Conservation (phyloP, 2,329 filamentous ascomycete genomes). For the Clonostachys sp. region DNA sequence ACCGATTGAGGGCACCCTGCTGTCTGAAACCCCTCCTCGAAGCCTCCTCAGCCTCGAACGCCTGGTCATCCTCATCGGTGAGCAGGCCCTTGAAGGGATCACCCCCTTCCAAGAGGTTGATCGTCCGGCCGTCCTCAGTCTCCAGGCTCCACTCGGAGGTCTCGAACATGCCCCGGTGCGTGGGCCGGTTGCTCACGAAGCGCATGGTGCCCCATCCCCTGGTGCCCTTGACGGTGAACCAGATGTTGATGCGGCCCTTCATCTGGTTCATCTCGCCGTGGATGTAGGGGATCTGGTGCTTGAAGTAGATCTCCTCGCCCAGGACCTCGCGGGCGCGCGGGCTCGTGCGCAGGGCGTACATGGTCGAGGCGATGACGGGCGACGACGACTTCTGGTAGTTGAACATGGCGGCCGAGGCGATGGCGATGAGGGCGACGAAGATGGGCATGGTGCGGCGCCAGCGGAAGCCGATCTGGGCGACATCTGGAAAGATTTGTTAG, state of each 20-base stretch:
- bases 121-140: conserved; percentile 50
- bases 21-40: conserved; percentile 48
- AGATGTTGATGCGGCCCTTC: conserved; percentile 84
- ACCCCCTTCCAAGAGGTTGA: conserved; percentile 70
- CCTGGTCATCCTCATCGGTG: conserved; percentile 31
- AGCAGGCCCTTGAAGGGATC: conserved; percentile 62
- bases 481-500: conserved; percentile 18
- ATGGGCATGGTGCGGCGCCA: conserved; percentile 75
- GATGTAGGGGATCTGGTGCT: conserved; percentile 77
- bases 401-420: conserved; percentile 83
- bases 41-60: conserved; percentile 21
- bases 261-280: conserved; percentile 87
- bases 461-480: conserved; percentile 41
- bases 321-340: conserved; percentile 69
- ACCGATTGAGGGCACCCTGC: conserved; percentile 29
- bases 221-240: conserved; percentile 81
- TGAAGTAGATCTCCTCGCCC: conserved; percentile 84
- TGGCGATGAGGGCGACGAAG: conserved; percentile 68
- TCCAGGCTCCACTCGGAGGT: conserved; percentile 88
- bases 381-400: conserved; percentile 98
- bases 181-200: conserved; percentile 71
- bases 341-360: conserved; percentile 88
- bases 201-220: conserved; percentile 67
- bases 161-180: conserved; percentile 63
- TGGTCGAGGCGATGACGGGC: conserved; percentile 77